Conservation (phyloP, 192 early-diverging fungal species). For the Umbelopsis vinacea region DNA sequence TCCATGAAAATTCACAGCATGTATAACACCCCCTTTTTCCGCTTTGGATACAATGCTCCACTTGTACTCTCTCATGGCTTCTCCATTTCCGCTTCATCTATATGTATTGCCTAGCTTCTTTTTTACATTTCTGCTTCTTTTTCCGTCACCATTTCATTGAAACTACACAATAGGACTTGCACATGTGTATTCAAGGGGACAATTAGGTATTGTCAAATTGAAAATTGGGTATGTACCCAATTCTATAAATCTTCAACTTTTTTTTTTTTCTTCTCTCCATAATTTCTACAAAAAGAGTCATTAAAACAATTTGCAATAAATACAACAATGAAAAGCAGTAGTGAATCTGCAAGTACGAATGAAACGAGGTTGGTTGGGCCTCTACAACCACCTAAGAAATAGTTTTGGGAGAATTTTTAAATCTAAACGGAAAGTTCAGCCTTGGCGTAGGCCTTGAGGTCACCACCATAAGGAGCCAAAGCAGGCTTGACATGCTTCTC, state of each 20-base stretch:
- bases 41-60: background rate
- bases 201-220: background rate
- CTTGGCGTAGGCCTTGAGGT: slow-evolving; percentile 64
- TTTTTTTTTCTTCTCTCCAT: background rate
- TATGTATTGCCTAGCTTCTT: slow-evolving; percentile 6
- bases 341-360: too few relatives aligned
- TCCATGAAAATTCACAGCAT: background rate
- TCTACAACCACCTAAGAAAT: too few relatives aligned
- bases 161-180: background rate
- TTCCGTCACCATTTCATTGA: background rate
- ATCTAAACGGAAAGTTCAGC: slow-evolving; percentile 78
- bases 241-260: background rate
- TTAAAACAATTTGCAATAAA: background rate
- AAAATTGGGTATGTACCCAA: background rate
- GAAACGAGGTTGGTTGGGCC: too few relatives aligned
- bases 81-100: background rate
- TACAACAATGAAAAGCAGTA: background rate
- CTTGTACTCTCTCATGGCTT: slow-evolving; percentile 2
- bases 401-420: too few relatives aligned
- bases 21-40: background rate
- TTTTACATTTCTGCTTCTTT: background rate
- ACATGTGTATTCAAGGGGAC: background rate
- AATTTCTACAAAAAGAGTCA: too few relatives aligned
- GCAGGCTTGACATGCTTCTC: slow-evolving; percentile 80
- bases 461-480: slow-evolving; percentile 72